Percentiles rank a stretch among this genome's conserved stretches.
Conservation (phyloP, 1,284 basidiomycete species). For the Apiotrichum siamense region DNA sequence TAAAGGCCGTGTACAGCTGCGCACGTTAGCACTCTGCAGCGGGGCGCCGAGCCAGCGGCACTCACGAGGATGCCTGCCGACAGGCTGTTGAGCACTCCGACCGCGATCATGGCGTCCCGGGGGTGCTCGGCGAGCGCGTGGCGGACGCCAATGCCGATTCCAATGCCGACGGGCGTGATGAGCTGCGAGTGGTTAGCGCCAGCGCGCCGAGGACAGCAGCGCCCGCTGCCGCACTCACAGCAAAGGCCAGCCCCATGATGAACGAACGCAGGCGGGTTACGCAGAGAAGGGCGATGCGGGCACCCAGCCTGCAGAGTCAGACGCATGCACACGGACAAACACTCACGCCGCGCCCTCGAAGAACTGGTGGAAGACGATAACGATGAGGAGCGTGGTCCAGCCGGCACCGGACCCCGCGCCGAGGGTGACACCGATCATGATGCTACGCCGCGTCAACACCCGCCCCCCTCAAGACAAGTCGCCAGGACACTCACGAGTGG, state of each 20-base stretch:
- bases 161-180: slow-evolving; percentile 30
- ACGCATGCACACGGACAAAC: not conserved
- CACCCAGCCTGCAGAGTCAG: slow-evolving; percentile 19
- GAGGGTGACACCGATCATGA: slow-evolving; percentile 29
- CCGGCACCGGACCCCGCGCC: slow-evolving; percentile 22
- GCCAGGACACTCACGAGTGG: slow-evolving; percentile 21
- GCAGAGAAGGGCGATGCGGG: slow-evolving; percentile 28
- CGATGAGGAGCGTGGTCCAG: slow-evolving; percentile 26
- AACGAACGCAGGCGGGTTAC: slow-evolving; percentile 15
- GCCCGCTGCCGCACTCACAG: slow-evolving; percentile 4
- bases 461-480: not conserved
- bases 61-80: slow-evolving; percentile 21
- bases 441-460: not conserved
- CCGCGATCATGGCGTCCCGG: slow-evolving; percentile 27
- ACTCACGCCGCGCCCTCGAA: slow-evolving; percentile 27
- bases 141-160: slow-evolving; percentile 35
- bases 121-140: slow-evolving; percentile 34
- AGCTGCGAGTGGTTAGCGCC: slow-evolving; percentile 1
- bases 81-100: slow-evolving; percentile 36
- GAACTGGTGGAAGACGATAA: slow-evolving; percentile 37
- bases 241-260: slow-evolving; percentile 26
- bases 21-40: not conserved
- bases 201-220: no score
- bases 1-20: slow-evolving; percentile 32
- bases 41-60: not conserved